phyloP scores from a whole-genome alignment of 106 monocot genomes.

The Dendrobium chrysotoxum region DNA sequence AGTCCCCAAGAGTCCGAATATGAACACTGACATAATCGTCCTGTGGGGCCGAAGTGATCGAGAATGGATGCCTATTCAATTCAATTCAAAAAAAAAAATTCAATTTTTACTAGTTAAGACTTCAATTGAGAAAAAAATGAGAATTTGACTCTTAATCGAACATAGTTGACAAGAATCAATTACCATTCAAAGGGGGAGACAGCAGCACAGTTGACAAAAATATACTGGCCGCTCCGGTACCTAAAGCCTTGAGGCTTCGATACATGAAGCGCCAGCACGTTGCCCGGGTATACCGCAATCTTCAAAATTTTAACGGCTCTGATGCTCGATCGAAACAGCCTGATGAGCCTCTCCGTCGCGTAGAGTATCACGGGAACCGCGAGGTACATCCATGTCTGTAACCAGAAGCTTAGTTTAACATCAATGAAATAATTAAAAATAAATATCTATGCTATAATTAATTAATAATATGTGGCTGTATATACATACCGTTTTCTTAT shows the following conservation, averaged over 20 bases:
- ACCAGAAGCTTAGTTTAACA: no score
- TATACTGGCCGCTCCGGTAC: slow-evolving; percentile 84
- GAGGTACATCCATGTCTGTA: slow-evolving; percentile 92
- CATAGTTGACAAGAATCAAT: no score
- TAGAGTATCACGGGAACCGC: slow-evolving; percentile 63
- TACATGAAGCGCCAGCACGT: slow-evolving; percentile 67
- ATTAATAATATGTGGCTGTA: no score
- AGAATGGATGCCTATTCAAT: slow-evolving; percentile 81
- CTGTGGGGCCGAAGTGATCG: slow-evolving; percentile 86
- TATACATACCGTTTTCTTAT: slow-evolving; percentile 57
- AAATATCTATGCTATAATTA: no score
- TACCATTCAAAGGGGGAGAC: slow-evolving; percentile 94
- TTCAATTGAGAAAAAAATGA: not conserved
- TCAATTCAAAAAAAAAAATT: not conserved
- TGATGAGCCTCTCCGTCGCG: slow-evolving; percentile 45
- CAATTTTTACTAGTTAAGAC: not conserved
- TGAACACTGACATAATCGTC: slow-evolving; percentile 90
- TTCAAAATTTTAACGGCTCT: slow-evolving; percentile 69
- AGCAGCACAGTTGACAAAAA: slow-evolving; percentile 82
- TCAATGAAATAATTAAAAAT: no score
- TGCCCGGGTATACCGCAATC: slow-evolving; percentile 84
- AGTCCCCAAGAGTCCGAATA: slow-evolving; percentile 87
- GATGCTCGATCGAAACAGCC: slow-evolving; percentile 60
- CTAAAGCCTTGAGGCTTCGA: slow-evolving; percentile 73
- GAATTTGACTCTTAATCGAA: not conserved